Evolutionary conservation across 768 basidiomycete genomes (phyloP), one percentile per base, ranked within the genome.

Genomic region (Leccinum incarnatum): DNA sequence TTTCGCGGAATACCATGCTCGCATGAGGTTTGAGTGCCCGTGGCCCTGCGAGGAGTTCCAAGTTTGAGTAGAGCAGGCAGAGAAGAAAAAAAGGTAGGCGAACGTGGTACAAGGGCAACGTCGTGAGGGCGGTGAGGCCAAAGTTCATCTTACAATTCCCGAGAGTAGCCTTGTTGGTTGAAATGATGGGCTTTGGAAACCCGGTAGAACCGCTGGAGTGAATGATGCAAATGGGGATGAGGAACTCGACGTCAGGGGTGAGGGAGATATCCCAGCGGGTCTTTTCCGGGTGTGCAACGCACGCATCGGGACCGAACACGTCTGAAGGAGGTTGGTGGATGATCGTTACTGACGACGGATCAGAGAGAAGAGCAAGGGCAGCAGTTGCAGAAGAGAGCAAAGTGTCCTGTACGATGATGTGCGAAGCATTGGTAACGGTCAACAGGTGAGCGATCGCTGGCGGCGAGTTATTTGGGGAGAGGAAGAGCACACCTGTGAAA

Each of bases 381-480:
- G 52, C 55, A 12, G 59, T 25, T 4, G 66, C 69, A 40, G 61
- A 62, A 48, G 64, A 32, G 14, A 62, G 14, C 15, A 61, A 25
- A 1, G 45, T 5, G 1, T 70, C 58, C 37, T 70, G 69, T 19
- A 66, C 68, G 8, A 70, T 60, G 21, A 70, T 27, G 42, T 70
- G 64, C 1, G 63, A 61, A 4, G 66, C 55, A 37, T 62, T 55
- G 2, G 69, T 72, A 40, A 40, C 55, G 2, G 66, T 57, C 60
- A 81, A 68, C 19, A 84, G 71, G 59, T 81, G 76, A 1, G 79
- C 79, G 25, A 79, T 74, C 5, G 80, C 81, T 5, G 74, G 67
- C 0, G 78, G 72, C 0, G 80, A 81, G 65, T 82, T 83, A 60
- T 78, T 74, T 5, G 77, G 71, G 5, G 78, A 79, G 5, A 78